Conservation (phyloP, 352 stramenopile species). For the Phytophthora tubulina region DNA sequence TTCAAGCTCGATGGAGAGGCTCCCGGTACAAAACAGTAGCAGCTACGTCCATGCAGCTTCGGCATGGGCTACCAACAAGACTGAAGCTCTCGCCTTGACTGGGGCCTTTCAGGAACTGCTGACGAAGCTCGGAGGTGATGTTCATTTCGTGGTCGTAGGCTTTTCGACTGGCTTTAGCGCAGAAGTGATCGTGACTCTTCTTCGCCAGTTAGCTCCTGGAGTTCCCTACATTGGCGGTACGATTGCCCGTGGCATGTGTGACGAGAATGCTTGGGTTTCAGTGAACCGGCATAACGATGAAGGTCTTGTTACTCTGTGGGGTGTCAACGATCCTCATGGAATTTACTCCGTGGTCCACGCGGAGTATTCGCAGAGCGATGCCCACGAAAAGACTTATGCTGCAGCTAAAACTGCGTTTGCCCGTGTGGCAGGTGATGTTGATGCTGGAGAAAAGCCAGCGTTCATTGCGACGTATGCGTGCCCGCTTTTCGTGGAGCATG, state of each 20-base stretch:
- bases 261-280: conserved; percentile 90
- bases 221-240: conserved; percentile 89
- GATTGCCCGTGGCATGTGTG: conserved; percentile 86
- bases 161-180: conserved; percentile 88
- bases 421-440: conserved; percentile 60
- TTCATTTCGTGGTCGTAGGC: conserved; percentile 88
- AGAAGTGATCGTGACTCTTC: conserved; percentile 73
- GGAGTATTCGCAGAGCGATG: conserved; percentile 85
- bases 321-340: conserved; percentile 85
- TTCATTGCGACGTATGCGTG: conserved; percentile 87
- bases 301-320: conserved; percentile 85
- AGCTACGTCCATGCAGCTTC: conserved; percentile 79
- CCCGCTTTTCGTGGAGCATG: conserved; percentile 84
- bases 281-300: conserved; percentile 89
- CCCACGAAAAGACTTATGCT: conserved; percentile 80
- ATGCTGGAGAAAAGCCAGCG: conserved; percentile 75
- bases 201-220: conserved; percentile 78
- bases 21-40: conserved; percentile 58
- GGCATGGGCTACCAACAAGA: conserved; percentile 79
- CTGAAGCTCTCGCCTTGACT: conserved; percentile 77
- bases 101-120: conserved; percentile 83
- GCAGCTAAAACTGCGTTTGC: conserved; percentile 74
- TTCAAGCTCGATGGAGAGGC: conserved; percentile 58
- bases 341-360: conserved; percentile 86
- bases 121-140: conserved; percentile 77